Conservation (phyloP, 495 filamentous ascomycete genomes). For the Neurospora sp. region DNA sequence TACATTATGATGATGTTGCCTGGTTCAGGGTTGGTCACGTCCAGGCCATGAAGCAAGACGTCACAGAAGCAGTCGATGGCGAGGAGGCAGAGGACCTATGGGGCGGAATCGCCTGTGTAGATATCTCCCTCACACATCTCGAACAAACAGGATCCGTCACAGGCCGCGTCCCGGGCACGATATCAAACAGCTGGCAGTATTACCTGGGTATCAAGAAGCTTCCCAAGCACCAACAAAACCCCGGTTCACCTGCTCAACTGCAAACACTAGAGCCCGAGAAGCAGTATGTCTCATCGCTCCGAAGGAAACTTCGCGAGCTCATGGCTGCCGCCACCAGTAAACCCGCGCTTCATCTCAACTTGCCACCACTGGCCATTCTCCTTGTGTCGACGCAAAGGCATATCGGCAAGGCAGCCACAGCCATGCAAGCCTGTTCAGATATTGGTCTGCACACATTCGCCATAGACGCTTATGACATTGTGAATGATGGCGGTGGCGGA, state of each 20-base stretch:
- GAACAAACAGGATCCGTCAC: slow-evolving; percentile 76
- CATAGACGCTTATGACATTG: slow-evolving; percentile 87
- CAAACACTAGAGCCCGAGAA: slow-evolving; percentile 26
- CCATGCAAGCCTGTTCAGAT: slow-evolving; percentile 68
- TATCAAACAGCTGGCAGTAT: slow-evolving; percentile 71
- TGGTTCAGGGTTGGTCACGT: slow-evolving; percentile 86
- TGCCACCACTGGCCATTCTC: slow-evolving; percentile 82
- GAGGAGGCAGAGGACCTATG: slow-evolving; percentile 56
- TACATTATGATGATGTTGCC: slow-evolving; percentile 53
- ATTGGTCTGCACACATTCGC: slow-evolving; percentile 83
- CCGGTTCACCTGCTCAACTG: slow-evolving; percentile 29
- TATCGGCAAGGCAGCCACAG: slow-evolving; percentile 78
- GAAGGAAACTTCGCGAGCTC: slow-evolving; percentile 71
- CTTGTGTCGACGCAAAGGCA: slow-evolving; percentile 82
- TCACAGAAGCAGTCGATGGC: slow-evolving; percentile 23
- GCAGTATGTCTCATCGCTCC: slow-evolving; percentile 54
- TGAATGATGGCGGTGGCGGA: slow-evolving; percentile 68
- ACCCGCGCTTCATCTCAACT: slow-evolving; percentile 70
- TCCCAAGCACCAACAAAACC: slow-evolving; percentile 19
- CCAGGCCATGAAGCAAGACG: slow-evolving; percentile 47
- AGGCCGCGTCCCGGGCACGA: slow-evolving; percentile 62
- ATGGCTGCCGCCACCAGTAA: slow-evolving; percentile 82
- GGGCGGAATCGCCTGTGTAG: slow-evolving; percentile 74
- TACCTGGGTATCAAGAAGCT: slow-evolving; percentile 66
- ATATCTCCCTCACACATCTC: slow-evolving; percentile 76